A percentile compares a stretch with the other conserved stretches of the same genome.
Conservation (phyloP, 306 rosid species). For the Clitoria ternatea region DNA sequence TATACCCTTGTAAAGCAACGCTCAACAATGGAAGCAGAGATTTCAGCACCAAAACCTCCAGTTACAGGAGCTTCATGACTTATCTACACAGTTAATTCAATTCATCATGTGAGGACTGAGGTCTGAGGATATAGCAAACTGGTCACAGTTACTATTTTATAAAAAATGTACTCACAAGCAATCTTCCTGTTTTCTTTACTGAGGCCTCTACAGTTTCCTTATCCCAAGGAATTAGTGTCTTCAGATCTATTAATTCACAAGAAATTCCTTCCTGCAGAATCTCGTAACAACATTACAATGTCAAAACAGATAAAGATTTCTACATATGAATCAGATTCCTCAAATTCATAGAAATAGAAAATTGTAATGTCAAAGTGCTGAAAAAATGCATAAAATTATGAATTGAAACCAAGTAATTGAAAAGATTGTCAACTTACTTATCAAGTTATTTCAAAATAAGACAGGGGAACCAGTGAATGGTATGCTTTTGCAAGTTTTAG, state of each 20-base stretch:
- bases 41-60: constrained; percentile 97
- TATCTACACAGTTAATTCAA: constrained; percentile 45
- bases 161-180: constrained; percentile 64
- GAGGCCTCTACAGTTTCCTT: constrained; percentile 92
- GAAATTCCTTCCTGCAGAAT: constrained; percentile 87
- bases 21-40: constrained; percentile 83
- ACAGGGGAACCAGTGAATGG: neutral
- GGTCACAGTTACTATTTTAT: neutral
- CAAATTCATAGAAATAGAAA: neutral
- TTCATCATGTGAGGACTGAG: constrained; percentile 9
- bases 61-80: constrained; percentile 99
- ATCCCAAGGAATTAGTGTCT: constrained; percentile 96
- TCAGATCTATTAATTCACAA: constrained; percentile 88
- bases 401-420: neutral
- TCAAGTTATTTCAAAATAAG: neutral
- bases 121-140: neutral
- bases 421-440: neutral
- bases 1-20: constrained; percentile 94
- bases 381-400: neutral
- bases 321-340: neutral
- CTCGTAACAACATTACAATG: constrained; percentile 1
- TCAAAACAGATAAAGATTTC: neutral
- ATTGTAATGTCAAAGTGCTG: neutral
- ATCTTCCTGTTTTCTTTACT: constrained; percentile 86
- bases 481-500: neutral